Percentiles rank a stretch among this genome's conserved stretches.
Conservation (phyloP, 257 asterid genomes). For the Nicotiana sylvestris region DNA sequence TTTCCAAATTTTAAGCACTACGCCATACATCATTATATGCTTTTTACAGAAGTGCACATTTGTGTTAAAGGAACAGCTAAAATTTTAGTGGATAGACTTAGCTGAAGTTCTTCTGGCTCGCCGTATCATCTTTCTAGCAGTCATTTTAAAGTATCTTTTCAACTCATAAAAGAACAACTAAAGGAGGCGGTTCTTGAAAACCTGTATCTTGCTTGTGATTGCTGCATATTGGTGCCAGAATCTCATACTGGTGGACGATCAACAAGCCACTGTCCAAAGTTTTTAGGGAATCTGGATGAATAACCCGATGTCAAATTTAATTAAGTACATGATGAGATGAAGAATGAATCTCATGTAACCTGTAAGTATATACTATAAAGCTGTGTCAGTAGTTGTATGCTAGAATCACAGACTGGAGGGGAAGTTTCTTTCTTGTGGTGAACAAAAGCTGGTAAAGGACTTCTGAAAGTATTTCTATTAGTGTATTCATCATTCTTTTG, state of each 20-base stretch:
- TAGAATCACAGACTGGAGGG: not conserved
- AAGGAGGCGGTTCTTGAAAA: not conserved
- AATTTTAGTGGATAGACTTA: not conserved
- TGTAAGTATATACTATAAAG: not conserved
- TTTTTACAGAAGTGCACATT: not conserved
- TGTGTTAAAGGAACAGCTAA: not conserved
- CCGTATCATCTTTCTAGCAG: not conserved
- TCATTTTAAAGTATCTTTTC: not conserved
- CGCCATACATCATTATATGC: not conserved
- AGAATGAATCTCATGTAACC: not conserved
- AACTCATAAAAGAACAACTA: not conserved
- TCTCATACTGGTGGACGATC: not conserved
- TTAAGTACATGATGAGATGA: not conserved
- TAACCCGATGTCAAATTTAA: not conserved
- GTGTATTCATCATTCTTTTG: not conserved
- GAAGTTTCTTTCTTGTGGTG: not conserved
- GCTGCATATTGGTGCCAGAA: not conserved
- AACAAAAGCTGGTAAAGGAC: not conserved
- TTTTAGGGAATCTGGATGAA: slow-evolving; percentile 1
- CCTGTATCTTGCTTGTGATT: not conserved
- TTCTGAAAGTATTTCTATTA: not conserved
- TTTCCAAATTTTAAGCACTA: not conserved
- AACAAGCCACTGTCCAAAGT: not conserved
- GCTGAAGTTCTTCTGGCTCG: not conserved
- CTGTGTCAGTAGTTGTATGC: not conserved